Evolutionary conservation across 2,329 filamentous ascomycete genomes (phyloP).

Genomic region (Microcyclosporella mali): DNA sequence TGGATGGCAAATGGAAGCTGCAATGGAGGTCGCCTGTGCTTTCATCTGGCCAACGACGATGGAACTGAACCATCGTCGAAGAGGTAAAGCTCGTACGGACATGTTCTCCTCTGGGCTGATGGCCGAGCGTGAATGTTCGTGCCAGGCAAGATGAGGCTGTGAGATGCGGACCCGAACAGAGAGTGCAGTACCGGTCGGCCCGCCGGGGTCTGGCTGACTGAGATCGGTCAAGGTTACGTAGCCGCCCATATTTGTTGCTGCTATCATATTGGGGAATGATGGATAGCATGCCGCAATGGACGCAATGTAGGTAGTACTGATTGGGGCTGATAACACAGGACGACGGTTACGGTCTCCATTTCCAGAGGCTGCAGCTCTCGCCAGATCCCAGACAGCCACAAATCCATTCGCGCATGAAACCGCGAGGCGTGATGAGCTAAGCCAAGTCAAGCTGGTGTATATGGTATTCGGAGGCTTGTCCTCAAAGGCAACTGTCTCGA

Average conservation of each 20-base stretch:
- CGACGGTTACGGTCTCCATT: slow-evolving; percentile 23
- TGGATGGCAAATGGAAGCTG: slow-evolving; percentile 50
- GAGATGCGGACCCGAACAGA: slow-evolving; percentile 47
- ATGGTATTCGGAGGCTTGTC: slow-evolving; percentile 46
- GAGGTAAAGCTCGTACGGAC: slow-evolving; percentile 42
- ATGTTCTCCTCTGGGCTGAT: slow-evolving; percentile 51
- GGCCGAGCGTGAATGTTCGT: slow-evolving; percentile 50
- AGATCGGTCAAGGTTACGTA: slow-evolving; percentile 51
- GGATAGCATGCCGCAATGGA: slow-evolving; percentile 48
- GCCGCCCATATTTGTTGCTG: slow-evolving; percentile 50
- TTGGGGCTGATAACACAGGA: slow-evolving; percentile 40
- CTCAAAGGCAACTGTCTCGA: slow-evolving; percentile 46
- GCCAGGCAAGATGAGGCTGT: slow-evolving; percentile 45
- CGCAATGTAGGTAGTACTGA: slow-evolving; percentile 45
- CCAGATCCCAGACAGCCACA: slow-evolving; percentile 49
- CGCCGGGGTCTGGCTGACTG: slow-evolving; percentile 38
- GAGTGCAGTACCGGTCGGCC: slow-evolving; percentile 40
- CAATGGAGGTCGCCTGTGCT: slow-evolving; percentile 36
- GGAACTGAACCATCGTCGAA: slow-evolving; percentile 49
- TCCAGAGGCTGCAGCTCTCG: slow-evolving; percentile 8
- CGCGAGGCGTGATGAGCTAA: slow-evolving; percentile 50
- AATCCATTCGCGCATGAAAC: slow-evolving; percentile 53
- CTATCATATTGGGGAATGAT: slow-evolving; percentile 47
- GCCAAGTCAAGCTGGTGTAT: slow-evolving; percentile 52
- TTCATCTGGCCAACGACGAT: slow-evolving; percentile 34